Percentiles rank a stretch among this genome's conserved stretches.
phyloP scores from a whole-genome alignment of 805 yeast species.

The Lipomyces kockii region DNA sequence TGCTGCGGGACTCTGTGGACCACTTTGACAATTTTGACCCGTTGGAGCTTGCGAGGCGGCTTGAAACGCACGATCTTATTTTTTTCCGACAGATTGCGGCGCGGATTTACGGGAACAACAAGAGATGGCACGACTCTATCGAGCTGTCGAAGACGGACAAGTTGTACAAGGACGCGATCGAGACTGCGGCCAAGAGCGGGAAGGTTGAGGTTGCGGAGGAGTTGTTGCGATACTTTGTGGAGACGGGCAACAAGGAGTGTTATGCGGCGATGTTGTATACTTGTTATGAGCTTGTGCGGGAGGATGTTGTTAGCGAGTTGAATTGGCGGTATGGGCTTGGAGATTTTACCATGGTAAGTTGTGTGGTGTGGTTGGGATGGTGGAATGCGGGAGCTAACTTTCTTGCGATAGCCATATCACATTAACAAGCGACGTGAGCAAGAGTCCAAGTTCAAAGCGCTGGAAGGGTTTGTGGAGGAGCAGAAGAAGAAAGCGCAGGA shows the following conservation, averaged over 20 bases:
- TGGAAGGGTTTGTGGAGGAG: slow-evolving; percentile 70
- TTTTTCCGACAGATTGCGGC: slow-evolving; percentile 98
- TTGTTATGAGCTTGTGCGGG: slow-evolving; percentile 77
- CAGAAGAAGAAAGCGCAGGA: slow-evolving; percentile 61
- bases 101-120: slow-evolving; percentile 87
- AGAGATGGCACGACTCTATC: slow-evolving; percentile 89
- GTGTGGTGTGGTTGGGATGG: no score
- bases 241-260: slow-evolving; percentile 95
- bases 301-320: slow-evolving; percentile 84
- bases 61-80: slow-evolving; percentile 87
- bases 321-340: slow-evolving; percentile 87
- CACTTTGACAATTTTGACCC: slow-evolving; percentile 90
- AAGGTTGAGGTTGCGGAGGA: slow-evolving; percentile 86
- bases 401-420: slow-evolving; percentile 65
- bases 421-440: slow-evolving; percentile 85
- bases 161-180: slow-evolving; percentile 92
- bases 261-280: slow-evolving; percentile 86
- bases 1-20: slow-evolving; percentile 84
- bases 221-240: slow-evolving; percentile 86
- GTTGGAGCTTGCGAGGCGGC: slow-evolving; percentile 85
- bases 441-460: slow-evolving; percentile 63
- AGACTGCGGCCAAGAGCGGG: slow-evolving; percentile 83
- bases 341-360: slow-evolving; percentile 67
- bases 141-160: slow-evolving; percentile 87
- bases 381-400: neutral